Evolutionary conservation across 1,284 basidiomycete genomes (phyloP), one percentile per base, ranked within the genome.

Genomic region (Sphagnurus paluster): DNA sequence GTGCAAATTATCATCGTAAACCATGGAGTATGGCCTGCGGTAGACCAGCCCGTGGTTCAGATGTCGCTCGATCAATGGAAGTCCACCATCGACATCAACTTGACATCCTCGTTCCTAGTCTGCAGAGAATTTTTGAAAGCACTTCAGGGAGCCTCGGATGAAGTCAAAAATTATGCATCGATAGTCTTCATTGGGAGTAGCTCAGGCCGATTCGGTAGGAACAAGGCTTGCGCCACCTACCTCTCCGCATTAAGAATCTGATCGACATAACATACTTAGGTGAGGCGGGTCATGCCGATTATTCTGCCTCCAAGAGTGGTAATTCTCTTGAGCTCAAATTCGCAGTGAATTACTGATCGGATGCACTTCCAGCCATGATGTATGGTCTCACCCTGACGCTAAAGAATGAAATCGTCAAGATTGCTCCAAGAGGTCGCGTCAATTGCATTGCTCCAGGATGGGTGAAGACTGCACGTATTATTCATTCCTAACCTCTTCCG

Each of bases 391-490:
- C 79, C 1, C 67, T 83, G 50, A 74, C 80, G 2, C 70, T 90
- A 51, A 89, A 90, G 65, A 90, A 89, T 59, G 87, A 90, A 63
- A 89, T 90, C 46, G 86, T 90, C 23, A 79, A 80, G 62, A 80
- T 88, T 51, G 85, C 84, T 0, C 84, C 86, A 0, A 70, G 63
- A 39, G 87, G 76, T 0, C 72, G 87, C 11, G 85, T 88, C n/a
- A 90, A 90, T 54, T 73, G 74, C 40, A 72, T 90, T 16, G 83
- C 78, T 0, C 87, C 87, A 5, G 87, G 86, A 5, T 90, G 84
- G 84, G 79, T 82, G 5, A 72, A 64, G 49, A 87, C 85, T 11
- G n/a, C n/a, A n/a, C n/a, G 67, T 67, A 33, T 40, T 20, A 19
- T 21, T 9, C 28, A 4, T 33, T 37, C 1, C 25, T 16, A 29